Evolutionary conservation across 441 rosid genomes (phyloP).

Genomic region (Eutrema salsugineum): DNA sequence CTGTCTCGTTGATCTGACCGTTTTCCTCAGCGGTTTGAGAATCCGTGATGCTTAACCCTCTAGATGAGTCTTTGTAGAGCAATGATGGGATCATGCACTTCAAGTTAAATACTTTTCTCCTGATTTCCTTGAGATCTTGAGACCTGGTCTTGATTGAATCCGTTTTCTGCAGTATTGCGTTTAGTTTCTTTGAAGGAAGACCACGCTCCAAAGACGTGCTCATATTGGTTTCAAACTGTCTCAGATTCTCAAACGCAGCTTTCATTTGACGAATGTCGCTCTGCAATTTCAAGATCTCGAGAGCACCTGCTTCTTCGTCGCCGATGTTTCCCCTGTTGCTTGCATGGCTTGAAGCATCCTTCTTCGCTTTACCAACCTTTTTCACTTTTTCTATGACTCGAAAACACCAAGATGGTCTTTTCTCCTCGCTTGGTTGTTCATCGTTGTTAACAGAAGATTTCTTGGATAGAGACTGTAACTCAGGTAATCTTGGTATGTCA

Average conservation of each 20-base stretch:
- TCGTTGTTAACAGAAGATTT: not conserved
- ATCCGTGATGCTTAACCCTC: not conserved
- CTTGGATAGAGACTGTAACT: not conserved
- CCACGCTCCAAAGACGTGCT: not conserved
- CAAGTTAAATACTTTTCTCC: slow-evolving; percentile 26
- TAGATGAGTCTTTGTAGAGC: slow-evolving; percentile 24
- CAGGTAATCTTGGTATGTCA: not conserved
- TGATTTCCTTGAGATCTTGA: slow-evolving; percentile 24
- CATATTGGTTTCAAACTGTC: slow-evolving; percentile 5
- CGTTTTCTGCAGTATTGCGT: not conserved
- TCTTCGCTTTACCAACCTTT: not conserved
- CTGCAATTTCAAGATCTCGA: not conserved
- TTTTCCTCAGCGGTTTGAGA: not conserved
- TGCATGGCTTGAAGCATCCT: not conserved
- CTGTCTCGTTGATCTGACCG: not conserved
- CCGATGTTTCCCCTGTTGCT: not conserved
- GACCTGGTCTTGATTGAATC: not conserved
- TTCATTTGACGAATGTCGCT: slow-evolving; percentile 26
- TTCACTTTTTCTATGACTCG: not conserved
- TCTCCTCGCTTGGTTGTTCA: not conserved
- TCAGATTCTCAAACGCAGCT: slow-evolving; percentile 20
- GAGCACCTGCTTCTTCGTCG: not conserved
- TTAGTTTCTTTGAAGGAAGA: not conserved
- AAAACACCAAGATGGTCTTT: not conserved
- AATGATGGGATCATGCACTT: slow-evolving; percentile 30